A percentile compares a stretch with the other conserved stretches of the same genome.
phyloP scores from a whole-genome alignment of 164 flowering plant species.

The Aristolochia fimbriata region DNA sequence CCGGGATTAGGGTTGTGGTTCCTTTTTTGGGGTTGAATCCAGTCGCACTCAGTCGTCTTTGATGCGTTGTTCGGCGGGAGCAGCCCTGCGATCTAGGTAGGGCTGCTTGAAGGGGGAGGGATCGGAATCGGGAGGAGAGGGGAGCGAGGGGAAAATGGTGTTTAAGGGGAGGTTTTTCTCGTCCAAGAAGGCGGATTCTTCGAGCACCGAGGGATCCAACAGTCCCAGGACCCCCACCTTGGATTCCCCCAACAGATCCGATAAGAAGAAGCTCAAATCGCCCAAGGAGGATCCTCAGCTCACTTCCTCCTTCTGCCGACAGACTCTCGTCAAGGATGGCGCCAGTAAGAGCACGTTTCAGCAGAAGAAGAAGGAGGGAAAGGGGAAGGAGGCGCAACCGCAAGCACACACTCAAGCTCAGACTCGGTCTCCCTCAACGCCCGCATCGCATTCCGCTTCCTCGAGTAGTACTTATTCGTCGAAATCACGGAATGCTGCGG shows the following conservation, averaged over 20 bases:
- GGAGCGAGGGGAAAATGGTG: slow-evolving; percentile 34
- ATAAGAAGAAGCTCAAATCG: slow-evolving; percentile 72
- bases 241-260: slow-evolving; percentile 67
- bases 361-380: slow-evolving; percentile 28
- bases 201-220: slow-evolving; percentile 69
- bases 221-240: slow-evolving; percentile 63
- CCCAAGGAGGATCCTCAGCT: slow-evolving; percentile 20
- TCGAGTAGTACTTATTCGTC: not conserved
- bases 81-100: not conserved
- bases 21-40: no score
- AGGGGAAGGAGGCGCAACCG: slow-evolving; percentile 18
- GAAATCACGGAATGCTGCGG: slow-evolving; percentile 10
- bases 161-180: slow-evolving; percentile 92
- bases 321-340: slow-evolving; percentile 26
- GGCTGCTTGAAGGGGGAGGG: not conserved
- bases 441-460: slow-evolving; percentile 7
- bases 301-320: slow-evolving; percentile 10
- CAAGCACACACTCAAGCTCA: not conserved
- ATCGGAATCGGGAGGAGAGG: not conserved
- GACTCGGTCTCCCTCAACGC: not conserved
- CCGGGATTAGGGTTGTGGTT: no score
- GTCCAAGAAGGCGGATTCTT: slow-evolving; percentile 75
- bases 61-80: no score
- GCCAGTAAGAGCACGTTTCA: slow-evolving; percentile 1
- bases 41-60: no score